Evolutionary conservation across 805 yeast species (phyloP).

Genomic region (Komagataella pseudopastoris): DNA sequence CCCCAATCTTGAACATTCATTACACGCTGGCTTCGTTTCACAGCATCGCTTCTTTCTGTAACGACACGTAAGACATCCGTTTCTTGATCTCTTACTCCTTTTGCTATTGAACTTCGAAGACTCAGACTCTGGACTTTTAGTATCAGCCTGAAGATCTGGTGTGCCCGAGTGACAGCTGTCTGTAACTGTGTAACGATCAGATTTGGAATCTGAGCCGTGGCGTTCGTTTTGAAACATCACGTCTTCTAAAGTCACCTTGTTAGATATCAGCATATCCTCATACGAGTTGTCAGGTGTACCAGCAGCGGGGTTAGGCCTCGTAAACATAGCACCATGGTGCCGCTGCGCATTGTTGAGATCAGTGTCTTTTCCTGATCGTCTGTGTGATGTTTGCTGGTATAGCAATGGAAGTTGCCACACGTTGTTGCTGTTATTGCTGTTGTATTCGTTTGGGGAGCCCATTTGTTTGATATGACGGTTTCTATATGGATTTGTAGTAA

Average conservation of each 20-base stretch:
- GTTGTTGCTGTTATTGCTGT: background rate
- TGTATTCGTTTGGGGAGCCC: background rate
- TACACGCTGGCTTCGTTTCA: slow-evolving; percentile 53
- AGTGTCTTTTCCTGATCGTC: background rate
- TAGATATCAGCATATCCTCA: background rate
- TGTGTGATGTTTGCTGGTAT: background rate
- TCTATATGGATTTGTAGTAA: background rate
- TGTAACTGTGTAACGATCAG: background rate
- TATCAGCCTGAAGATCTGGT: background rate
- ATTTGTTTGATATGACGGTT: background rate
- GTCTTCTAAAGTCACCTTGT: background rate
- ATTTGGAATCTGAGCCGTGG: background rate
- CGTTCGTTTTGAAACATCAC: background rate
- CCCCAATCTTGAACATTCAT: slow-evolving; percentile 52
- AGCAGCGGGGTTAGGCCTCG: background rate
- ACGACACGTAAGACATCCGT: slow-evolving; percentile 73
- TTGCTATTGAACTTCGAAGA: background rate
- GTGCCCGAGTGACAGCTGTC: background rate
- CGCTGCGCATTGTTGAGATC: background rate
- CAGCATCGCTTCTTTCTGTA: slow-evolving; percentile 69
- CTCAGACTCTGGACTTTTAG: background rate
- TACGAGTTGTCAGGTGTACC: background rate
- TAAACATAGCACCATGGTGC: too few relatives aligned
- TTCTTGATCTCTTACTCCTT: slow-evolving; percentile 40
- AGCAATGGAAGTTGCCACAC: background rate